Base-by-base conservation (phyloP, 768 basidiomycete species). In the Kwoniella sp. region DNA sequence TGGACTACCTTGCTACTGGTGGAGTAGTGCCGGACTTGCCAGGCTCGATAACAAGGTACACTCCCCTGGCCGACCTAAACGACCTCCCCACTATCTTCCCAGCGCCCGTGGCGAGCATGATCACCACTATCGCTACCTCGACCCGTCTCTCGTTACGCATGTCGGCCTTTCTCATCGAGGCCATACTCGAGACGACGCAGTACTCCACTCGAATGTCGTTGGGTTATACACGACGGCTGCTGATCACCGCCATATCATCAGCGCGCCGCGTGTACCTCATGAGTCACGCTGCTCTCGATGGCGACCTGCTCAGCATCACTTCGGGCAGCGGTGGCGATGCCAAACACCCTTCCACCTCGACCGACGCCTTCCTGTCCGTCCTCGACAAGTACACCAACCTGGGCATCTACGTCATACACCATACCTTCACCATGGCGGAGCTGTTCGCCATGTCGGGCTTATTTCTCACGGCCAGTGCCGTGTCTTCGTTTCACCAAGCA, bases 361-460 rank as follows among this genome's bases (percentile, higher is more conserved):
- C 51, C 34, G 73, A 73, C 43, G 33, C 55, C 1, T 75, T 73
- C 63, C 46, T 76, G 5, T 57, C 61, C 5, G 59, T 74, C 1
- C 59, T 77, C n/a, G 73, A 77, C 55, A 65, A 70, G 46, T 76
- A 73, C 48, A 75, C 76, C 11, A 73, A 76, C 36, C 56, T 74
- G 3, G 75, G 75, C 9, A 70, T 75, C 47, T 75, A 76, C 56
- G 33, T 76, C 34, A 70, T 75, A 22, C 73, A 75, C 45, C 71
- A 74, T 44, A 69, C 71, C 0, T 73, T 76, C 62, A 71, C 75
- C 17, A 63, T 77, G 38, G 75, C 70, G 28, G 76, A 77, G 44
- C 66, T 77, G 12, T 77, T 76, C 56, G 52, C 75, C 36, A 76
- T 76, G 74, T 73, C 74, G 7, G 70, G 70, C 3, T 75, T 76